Evolutionary conservation across 75 land plant species (phyloP), one percentile per base, ranked within the genome.

Genomic region (Selaginella tamariscina): DNA sequence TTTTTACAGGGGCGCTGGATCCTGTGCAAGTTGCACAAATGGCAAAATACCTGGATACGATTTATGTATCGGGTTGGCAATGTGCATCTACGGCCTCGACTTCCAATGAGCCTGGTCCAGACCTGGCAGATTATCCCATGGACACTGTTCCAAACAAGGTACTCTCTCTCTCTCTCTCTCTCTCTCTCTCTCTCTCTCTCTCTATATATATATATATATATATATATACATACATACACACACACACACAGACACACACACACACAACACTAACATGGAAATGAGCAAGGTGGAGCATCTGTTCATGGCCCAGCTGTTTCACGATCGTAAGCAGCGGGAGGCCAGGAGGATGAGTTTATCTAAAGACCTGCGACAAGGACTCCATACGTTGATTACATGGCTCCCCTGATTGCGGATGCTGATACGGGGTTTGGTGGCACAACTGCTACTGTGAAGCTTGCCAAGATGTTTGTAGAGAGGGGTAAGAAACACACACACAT

Each of bases 1-100:
- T n/a, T n/a, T n/a, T n/a, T n/a, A n/a, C n/a, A n/a, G n/a, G 96
- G 23, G 82, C 88, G 2, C 76, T 90, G 44, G 96, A 90, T 69
- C 96, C 96, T 20, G 96, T 90, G 32, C 91, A 87, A 33, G 96
- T 90, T 5, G 78, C 91, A 62, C 87, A 85, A 88, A 90, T 90
- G 96, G 88, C 84, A 56, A 90, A 88, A 71, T 79, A 85, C 70
- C 65, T 90, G 54, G 96, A 90, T 68, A 74, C 92, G 59, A 85
- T 90, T 65, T 74, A 74, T 55, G 76, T 74, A 54, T 74, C 76
- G 28, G 76, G 76, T 0, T 74, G 76, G 76, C 71, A 90, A 65
- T 90, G 92, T 72, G 91, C 96, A 15, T 90, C 96, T 31, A 90
- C 96, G 26, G 86, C 84, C 77, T 78, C 96, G 63, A 56, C 86